phyloP scores from a whole-genome alignment of 2,329 filamentous ascomycete genomes.

The Metarhizium sp. region DNA sequence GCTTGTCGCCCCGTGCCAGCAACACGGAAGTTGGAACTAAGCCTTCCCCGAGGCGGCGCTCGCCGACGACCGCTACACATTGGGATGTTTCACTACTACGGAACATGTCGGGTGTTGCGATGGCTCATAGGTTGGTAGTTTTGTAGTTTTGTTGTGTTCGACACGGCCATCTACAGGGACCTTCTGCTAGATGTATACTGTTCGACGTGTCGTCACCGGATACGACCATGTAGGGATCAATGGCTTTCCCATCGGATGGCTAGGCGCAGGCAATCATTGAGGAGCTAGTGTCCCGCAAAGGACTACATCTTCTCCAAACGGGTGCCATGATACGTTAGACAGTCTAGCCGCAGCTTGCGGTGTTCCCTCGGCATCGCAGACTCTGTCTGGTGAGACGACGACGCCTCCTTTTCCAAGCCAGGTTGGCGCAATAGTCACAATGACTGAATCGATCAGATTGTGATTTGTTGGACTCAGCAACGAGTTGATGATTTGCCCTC shows the following conservation, averaged over 20 bases:
- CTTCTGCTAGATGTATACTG: no score
- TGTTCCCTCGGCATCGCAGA: slow-evolving; percentile 36
- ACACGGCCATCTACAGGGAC: no score
- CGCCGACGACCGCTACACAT: no score
- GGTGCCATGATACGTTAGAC: slow-evolving; percentile 60
- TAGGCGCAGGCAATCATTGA: slow-evolving; percentile 5
- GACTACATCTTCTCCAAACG: slow-evolving; percentile 74
- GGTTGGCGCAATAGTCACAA: slow-evolving; percentile 81
- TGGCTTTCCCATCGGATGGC: neutral
- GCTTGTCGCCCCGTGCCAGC: no score
- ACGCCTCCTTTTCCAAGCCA: slow-evolving; percentile 84
- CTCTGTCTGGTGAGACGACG: slow-evolving; percentile 60
- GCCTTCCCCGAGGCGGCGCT: no score
- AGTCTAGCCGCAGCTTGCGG: slow-evolving; percentile 56
- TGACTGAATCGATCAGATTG: slow-evolving; percentile 62
- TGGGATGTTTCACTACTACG: no score
- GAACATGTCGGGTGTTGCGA: no score
- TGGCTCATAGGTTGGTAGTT: no score
- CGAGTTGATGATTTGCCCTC: slow-evolving; percentile 72
- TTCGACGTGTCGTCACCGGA: no score
- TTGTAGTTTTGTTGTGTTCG: no score
- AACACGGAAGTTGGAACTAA: no score
- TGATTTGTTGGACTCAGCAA: slow-evolving; percentile 56
- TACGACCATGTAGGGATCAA: neutral
- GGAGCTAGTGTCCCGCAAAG: slow-evolving; percentile 56